These are phyloP conservation scores for Rhinocladiella mackenziei DNA, from an alignment of 2,329 filamentous ascomycete genomes.

Conservation along the genomic window DNA sequence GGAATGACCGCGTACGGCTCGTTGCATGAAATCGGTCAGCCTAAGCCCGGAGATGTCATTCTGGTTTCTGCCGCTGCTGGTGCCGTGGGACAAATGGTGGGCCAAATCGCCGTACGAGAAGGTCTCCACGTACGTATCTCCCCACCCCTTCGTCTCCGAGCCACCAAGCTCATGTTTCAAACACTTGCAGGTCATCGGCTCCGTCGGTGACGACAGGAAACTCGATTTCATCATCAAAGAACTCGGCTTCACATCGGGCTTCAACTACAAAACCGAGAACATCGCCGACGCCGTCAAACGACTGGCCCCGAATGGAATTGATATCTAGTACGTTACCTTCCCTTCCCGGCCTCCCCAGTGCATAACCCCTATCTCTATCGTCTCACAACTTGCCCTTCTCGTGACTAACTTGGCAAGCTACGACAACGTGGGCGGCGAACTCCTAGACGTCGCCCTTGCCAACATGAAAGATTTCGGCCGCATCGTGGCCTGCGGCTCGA, in stretches of 20 bases:
- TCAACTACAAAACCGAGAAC: constrained; percentile 75
- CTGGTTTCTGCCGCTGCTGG: constrained; percentile 69
- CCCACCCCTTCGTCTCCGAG: background rate
- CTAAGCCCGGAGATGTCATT: constrained; percentile 67
- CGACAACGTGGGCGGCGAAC: constrained; percentile 67
- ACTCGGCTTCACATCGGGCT: constrained; percentile 61
- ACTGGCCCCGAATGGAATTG: constrained; percentile 65
- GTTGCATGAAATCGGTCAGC: constrained; percentile 63
- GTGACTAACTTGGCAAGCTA: constrained; percentile 42
- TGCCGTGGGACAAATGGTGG: constrained; percentile 70
- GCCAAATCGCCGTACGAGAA: constrained; percentile 69
- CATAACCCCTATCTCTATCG: background rate
- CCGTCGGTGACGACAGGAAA: constrained; percentile 69
- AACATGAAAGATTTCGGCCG: constrained; percentile 59
- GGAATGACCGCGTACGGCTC: constrained; percentile 65
- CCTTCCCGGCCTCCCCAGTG: background rate
- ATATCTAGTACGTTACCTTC: constrained; percentile 53
- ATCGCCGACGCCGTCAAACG: constrained; percentile 58
- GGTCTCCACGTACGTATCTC: constrained; percentile 48
- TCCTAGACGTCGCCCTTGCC: constrained; percentile 59
- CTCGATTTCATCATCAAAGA: constrained; percentile 62
- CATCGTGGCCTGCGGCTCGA: constrained; percentile 55
- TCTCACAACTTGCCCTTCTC: background rate
- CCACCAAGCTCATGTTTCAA: background rate
- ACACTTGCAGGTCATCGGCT: constrained; percentile 68